These are phyloP conservation scores for Debaryomyces sp. DNA, from an alignment of 1,139 yeast genomes.

Conservation along the genomic window DNA sequence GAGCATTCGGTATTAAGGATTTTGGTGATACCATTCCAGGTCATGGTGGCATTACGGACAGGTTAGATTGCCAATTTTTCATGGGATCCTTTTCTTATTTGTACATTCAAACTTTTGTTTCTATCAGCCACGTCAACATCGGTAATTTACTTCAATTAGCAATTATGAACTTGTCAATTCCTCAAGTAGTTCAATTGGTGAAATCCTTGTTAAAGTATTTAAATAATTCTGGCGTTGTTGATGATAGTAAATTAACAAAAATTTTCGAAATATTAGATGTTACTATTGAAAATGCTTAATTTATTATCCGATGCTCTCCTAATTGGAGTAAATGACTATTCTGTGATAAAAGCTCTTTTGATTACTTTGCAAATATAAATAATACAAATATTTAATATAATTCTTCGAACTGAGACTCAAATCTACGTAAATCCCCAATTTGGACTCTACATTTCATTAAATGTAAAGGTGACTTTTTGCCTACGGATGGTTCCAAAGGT, in stretches of 20 bases:
- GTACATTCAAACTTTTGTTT: constrained; percentile 89
- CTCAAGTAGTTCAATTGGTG: constrained; percentile 67
- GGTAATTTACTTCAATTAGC: constrained; percentile 77
- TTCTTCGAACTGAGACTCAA: not conserved
- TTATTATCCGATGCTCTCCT: not conserved
- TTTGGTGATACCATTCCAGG: constrained; percentile 56
- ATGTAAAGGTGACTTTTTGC: too few relatives aligned
- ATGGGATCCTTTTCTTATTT: constrained; percentile 96
- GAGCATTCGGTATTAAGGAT: constrained; percentile 84
- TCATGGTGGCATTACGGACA: constrained; percentile 97
- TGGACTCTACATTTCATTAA: too few relatives aligned
- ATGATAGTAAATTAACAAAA: constrained; percentile 29
- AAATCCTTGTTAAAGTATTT: constrained; percentile 65
- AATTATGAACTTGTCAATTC: constrained; percentile 66
- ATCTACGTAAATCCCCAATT: not conserved
- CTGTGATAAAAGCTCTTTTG: not conserved
- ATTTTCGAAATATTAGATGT: constrained; percentile 32
- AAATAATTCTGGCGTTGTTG: constrained; percentile 54
- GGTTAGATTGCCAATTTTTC: constrained; percentile 96
- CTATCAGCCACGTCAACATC: constrained; percentile 69
- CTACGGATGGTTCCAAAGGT: too few relatives aligned
- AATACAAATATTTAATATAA: not conserved
- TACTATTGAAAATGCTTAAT: not conserved
- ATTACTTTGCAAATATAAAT: not conserved
- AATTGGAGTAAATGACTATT: not conserved